Evolutionary conservation across 78 protist species (phyloP), one percentile per base, ranked within the genome.

Genomic region (Dictyostelium capitatum): DNA sequence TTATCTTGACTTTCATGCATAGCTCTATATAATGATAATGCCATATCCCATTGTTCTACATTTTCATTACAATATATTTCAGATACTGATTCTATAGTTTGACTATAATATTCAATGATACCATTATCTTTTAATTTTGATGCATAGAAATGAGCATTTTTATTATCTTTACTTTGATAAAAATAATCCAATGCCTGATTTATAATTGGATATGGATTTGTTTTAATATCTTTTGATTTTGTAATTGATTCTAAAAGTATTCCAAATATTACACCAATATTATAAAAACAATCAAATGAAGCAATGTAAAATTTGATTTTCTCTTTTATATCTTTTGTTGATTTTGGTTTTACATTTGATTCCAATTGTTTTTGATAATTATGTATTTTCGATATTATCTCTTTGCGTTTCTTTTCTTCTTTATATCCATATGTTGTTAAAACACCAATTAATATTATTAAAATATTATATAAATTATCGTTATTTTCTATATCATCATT

Each of bases 201-300:
- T 23, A 65, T 65, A 28, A 65, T 30, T 65, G 73, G 46, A 15
- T 10, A 65, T 65, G 73, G 73, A 65, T 30, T 65, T 25, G 14
- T 30, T 0, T 65, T 65, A 3, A 12, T 65, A 59, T 59, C 25
- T 9, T n/a, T 2, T 23, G 7, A 20, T 8, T 59, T 59, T 20
- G 19, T 56, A 23, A 59, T 23, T 59, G n/a, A 23, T 4, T 59
- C 25, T n/a, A 59, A 59, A 20, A 23, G n/a, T 9, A 23, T 0
- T 23, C 69, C n/a, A 59, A 5, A 59, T 2, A 59, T 3, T 59
- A n/a, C 32, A n/a, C 69, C 69, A 59, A 59, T 59, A 8, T 59
- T 30, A 23, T 59, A 30, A 59, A 59, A 59, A 59, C 69, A 59
- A n/a, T 59, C 69, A 23, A 59, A 59, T 59, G 69, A 59, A 23